Conservation (phyloP, 495 filamentous ascomycete genomes). For the Hyaloscypha finlandica region DNA sequence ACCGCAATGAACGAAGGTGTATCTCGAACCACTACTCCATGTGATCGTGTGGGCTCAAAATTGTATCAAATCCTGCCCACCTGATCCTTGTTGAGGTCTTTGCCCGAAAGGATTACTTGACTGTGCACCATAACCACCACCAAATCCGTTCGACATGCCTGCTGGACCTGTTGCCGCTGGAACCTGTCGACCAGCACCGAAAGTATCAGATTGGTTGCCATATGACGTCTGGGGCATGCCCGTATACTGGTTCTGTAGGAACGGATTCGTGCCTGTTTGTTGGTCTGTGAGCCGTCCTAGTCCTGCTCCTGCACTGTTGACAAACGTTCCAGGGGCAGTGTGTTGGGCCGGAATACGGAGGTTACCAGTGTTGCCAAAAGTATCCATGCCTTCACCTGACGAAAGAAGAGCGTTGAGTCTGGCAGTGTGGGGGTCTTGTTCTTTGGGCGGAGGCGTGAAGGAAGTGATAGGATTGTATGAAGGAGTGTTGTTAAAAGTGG, state of each 20-base stretch:
- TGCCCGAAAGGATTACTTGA: conserved; percentile 77
- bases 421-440: conserved; percentile 75
- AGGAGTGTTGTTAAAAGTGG: conserved; percentile 44
- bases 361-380: conserved; percentile 94
- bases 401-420: conserved; percentile 88
- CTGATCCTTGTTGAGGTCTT: conserved; percentile 62
- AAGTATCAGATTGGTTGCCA: conserved; percentile 19
- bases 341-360: conserved; percentile 95
- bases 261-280: conserved; percentile 88
- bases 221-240: conserved; percentile 69
- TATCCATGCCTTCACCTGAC: conserved; percentile 88
- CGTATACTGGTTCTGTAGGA: conserved; percentile 77
- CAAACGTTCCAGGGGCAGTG: conserved; percentile 93
- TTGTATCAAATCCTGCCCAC: conserved; percentile 87
- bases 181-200: conserved; percentile 48
- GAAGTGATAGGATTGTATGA: conserved; percentile 36
- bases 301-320: conserved; percentile 88
- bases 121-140: conserved; percentile 44
- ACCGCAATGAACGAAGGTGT: conserved; percentile 11
- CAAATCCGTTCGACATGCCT: conserved; percentile 42
- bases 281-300: conserved; percentile 68
- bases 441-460: conserved; percentile 49
- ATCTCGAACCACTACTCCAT: not conserved
- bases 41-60: conserved; percentile 51
- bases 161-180: conserved; percentile 81